Percentiles rank a stretch among this genome's conserved stretches.
These are phyloP conservation scores for Neofusicoccum sp. DNA, from an alignment of 2,329 filamentous ascomycete genomes.

Conservation along the genomic window DNA sequence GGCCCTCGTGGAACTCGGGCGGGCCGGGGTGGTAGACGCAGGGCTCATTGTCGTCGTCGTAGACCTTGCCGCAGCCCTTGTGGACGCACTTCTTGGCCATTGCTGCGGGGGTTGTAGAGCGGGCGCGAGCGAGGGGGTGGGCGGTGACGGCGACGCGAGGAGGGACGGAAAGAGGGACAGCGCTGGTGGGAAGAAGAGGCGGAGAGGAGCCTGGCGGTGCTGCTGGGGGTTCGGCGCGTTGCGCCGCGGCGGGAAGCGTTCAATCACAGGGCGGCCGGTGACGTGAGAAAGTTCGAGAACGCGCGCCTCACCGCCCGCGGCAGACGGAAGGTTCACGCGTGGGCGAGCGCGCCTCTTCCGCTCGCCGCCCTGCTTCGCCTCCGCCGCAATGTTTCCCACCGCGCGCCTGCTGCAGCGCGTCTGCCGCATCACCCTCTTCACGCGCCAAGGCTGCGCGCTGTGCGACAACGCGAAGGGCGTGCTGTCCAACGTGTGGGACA, in stretches of 20 bases:
- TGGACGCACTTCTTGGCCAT: slow-evolving; percentile 91
- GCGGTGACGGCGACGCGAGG: neutral
- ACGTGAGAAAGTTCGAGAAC: slow-evolving; percentile 15
- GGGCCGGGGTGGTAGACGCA: slow-evolving; percentile 93
- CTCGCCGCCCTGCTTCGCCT: neutral
- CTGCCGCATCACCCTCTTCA: slow-evolving; percentile 70
- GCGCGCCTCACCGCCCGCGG: neutral
- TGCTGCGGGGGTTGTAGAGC: neutral
- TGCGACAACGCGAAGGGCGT: slow-evolving; percentile 68
- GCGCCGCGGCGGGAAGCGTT: neutral
- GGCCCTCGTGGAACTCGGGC: slow-evolving; percentile 90
- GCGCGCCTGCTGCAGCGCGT: slow-evolving; percentile 33
- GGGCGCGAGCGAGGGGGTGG: neutral
- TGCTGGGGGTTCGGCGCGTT: neutral
- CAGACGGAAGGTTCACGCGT: neutral
- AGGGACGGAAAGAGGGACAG: neutral
- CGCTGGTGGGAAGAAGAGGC: neutral
- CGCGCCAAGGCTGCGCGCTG: slow-evolving; percentile 67
- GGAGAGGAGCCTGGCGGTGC: neutral
- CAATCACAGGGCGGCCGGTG: neutral
- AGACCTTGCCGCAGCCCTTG: slow-evolving; percentile 89
- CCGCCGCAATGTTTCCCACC: slow-evolving; percentile 21
- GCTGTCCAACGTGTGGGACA: slow-evolving; percentile 66
- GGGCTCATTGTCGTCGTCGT: slow-evolving; percentile 70
- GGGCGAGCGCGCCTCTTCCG: neutral